These are phyloP conservation scores for Thermothelomyces thermophilus DNA, from an alignment of 2,329 filamentous ascomycete genomes.

Conservation along the genomic window DNA sequence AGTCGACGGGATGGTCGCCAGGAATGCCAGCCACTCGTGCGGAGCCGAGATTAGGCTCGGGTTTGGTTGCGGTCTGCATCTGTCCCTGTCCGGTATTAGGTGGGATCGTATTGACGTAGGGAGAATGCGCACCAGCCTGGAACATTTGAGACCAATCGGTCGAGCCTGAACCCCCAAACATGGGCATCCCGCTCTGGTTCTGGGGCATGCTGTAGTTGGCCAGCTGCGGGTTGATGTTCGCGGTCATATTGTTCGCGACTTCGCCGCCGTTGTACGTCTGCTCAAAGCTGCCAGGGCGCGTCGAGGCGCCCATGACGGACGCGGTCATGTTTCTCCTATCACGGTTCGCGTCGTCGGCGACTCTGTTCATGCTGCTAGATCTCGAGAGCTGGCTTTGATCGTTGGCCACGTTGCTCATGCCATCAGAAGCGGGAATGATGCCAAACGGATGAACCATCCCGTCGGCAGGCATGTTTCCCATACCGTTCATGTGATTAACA, in stretches of 20 bases:
- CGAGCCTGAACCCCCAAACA: slow-evolving; percentile 54
- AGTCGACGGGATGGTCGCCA: slow-evolving; percentile 38
- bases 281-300: slow-evolving; percentile 37
- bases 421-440: slow-evolving; percentile 44
- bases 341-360: slow-evolving; percentile 46
- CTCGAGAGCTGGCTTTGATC: slow-evolving; percentile 57
- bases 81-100: slow-evolving; percentile 54
- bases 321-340: slow-evolving; percentile 52
- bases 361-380: slow-evolving; percentile 53
- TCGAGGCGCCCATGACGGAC: slow-evolving; percentile 44
- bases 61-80: slow-evolving; percentile 63
- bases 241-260: slow-evolving; percentile 54
- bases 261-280: slow-evolving; percentile 53
- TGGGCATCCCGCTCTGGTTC: slow-evolving; percentile 57
- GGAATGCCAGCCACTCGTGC: slow-evolving; percentile 39
- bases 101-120: slow-evolving; percentile 56
- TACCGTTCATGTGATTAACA: slow-evolving; percentile 55
- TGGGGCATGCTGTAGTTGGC: slow-evolving; percentile 58
- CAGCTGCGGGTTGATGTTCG: slow-evolving; percentile 55
- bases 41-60: slow-evolving; percentile 53
- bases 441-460: slow-evolving; percentile 45
- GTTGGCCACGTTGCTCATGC: slow-evolving; percentile 53
- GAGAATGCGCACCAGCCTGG: slow-evolving; percentile 62
- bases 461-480: slow-evolving; percentile 52
- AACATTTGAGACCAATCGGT: slow-evolving; percentile 75